Evolutionary conservation across 352 stramenopile species (phyloP).

Genomic region (Phytophthora hibernalis): DNA sequence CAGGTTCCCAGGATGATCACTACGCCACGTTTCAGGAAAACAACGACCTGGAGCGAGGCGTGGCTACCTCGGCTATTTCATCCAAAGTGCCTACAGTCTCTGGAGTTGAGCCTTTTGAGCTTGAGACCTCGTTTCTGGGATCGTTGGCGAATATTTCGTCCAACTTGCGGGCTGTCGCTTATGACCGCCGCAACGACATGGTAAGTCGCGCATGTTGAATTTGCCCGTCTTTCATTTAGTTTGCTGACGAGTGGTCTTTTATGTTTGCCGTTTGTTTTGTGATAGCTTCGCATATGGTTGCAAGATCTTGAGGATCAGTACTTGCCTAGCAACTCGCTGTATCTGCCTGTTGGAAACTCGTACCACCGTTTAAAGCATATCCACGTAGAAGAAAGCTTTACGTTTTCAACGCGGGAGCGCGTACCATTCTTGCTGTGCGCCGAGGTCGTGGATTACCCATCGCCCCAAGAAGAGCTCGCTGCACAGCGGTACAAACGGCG

Average conservation of each 20-base stretch:
- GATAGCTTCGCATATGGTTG: constrained; percentile 72
- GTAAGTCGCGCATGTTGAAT: constrained; percentile 32
- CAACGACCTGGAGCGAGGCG: constrained; percentile 56
- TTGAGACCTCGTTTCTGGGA: constrained; percentile 70
- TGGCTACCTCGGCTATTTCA: constrained; percentile 15
- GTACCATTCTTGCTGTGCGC: constrained; percentile 82
- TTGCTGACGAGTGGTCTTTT: neutral
- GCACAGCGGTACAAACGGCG: constrained; percentile 44
- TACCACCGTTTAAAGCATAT: constrained; percentile 82
- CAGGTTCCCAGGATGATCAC: constrained; percentile 59
- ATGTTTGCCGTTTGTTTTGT: neutral
- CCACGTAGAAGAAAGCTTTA: constrained; percentile 84
- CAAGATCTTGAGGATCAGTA: constrained; percentile 71
- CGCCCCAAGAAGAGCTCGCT: constrained; percentile 31
- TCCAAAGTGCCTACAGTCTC: constrained; percentile 10
- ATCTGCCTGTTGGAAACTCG: constrained; percentile 78
- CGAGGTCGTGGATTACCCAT: constrained; percentile 80
- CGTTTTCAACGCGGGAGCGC: constrained; percentile 83
- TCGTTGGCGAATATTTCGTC: constrained; percentile 80
- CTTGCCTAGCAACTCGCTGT: constrained; percentile 81
- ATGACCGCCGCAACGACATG: constrained; percentile 70
- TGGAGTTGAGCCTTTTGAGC: constrained; percentile 66
- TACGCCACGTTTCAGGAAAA: constrained; percentile 72
- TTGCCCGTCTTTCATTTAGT: neutral
- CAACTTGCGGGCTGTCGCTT: constrained; percentile 69